Evolutionary conservation across 148 eudicot species (phyloP).

Genomic region (Vaccinium darrowii): DNA sequence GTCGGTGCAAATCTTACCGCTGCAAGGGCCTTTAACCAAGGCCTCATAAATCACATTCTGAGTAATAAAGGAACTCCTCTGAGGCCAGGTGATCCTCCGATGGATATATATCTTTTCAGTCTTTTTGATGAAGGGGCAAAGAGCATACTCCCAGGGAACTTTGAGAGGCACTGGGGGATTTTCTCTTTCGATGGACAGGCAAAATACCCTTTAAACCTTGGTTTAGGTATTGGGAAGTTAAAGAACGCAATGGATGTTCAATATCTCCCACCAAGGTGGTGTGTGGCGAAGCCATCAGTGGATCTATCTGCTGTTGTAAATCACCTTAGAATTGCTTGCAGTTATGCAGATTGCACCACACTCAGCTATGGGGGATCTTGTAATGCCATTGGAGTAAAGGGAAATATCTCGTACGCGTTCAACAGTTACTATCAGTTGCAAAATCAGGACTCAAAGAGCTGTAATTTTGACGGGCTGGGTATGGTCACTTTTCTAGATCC

Average conservation of each 20-base stretch:
- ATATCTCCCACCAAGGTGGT: constrained; percentile 83
- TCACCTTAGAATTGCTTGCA: constrained; percentile 70
- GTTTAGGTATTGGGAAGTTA: constrained; percentile 46
- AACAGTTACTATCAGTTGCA: constrained; percentile 78
- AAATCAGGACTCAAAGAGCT: constrained; percentile 66
- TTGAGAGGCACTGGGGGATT: constrained; percentile 89
- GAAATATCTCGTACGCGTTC: constrained; percentile 78
- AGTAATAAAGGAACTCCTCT: constrained; percentile 72
- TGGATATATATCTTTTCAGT: constrained; percentile 72
- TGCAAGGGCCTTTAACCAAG: constrained; percentile 78
- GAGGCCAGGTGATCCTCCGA: constrained; percentile 67
- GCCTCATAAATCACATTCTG: constrained; percentile 60
- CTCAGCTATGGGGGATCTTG: constrained; percentile 79
- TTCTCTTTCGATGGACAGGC: constrained; percentile 86
- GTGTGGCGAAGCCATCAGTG: constrained; percentile 64
- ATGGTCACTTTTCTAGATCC: constrained; percentile 79
- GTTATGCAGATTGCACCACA: constrained; percentile 68
- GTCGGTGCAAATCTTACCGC: constrained; percentile 71
- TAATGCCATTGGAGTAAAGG: constrained; percentile 67
- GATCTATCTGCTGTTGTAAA: constrained; percentile 51
- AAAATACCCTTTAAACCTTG: constrained; percentile 72
- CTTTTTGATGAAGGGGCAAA: constrained; percentile 80
- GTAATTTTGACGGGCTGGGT: constrained; percentile 84
- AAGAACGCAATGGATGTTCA: constrained; percentile 64
- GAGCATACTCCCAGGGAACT: constrained; percentile 71